Evolutionary conservation across 345 rosid species (phyloP).

Genomic region (Rhodamnia argentea): DNA sequence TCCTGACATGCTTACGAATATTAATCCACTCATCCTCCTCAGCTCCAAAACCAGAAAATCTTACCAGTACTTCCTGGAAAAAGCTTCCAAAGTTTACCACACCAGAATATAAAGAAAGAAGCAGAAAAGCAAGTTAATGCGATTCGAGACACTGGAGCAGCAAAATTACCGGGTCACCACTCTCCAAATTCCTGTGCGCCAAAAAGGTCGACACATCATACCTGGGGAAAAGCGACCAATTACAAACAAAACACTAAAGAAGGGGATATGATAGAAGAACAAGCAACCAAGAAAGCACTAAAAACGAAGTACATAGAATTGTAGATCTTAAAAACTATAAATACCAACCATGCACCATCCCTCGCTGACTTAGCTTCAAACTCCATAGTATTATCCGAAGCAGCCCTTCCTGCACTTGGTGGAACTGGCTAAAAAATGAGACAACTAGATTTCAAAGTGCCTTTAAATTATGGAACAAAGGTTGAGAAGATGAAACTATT

Average conservation of each 20-base stretch:
- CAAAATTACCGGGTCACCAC: slow-evolving; percentile 54
- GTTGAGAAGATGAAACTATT: background rate
- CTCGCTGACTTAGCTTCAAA: slow-evolving; percentile 95
- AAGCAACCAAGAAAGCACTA: background rate
- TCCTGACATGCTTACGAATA: slow-evolving; percentile 68
- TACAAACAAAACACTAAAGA: background rate
- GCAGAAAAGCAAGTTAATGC: background rate
- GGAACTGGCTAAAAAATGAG: slow-evolving; percentile 26
- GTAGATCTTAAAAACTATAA: background rate
- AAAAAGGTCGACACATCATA: slow-evolving; percentile 75
- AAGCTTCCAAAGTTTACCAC: slow-evolving; percentile 5
- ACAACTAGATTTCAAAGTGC: background rate
- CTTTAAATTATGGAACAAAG: background rate
- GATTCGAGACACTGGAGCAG: background rate
- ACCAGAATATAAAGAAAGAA: background rate
- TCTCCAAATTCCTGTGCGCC: slow-evolving; percentile 64
- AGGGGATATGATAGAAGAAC: too few species aligned
- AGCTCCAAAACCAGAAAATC: slow-evolving; percentile 92
- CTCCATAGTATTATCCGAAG: slow-evolving; percentile 65
- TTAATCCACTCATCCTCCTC: slow-evolving; percentile 98
- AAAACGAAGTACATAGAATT: background rate
- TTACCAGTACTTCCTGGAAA: slow-evolving; percentile 86
- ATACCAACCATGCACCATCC: slow-evolving; percentile 95
- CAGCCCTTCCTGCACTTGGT: slow-evolving; percentile 39
- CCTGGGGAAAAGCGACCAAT: slow-evolving; percentile 34